Percentiles rank a stretch among this genome's conserved stretches.
These are phyloP conservation scores for Suhomyces choctaworum DNA, from an alignment of 1,139 yeast species.

Conservation along the genomic window DNA sequence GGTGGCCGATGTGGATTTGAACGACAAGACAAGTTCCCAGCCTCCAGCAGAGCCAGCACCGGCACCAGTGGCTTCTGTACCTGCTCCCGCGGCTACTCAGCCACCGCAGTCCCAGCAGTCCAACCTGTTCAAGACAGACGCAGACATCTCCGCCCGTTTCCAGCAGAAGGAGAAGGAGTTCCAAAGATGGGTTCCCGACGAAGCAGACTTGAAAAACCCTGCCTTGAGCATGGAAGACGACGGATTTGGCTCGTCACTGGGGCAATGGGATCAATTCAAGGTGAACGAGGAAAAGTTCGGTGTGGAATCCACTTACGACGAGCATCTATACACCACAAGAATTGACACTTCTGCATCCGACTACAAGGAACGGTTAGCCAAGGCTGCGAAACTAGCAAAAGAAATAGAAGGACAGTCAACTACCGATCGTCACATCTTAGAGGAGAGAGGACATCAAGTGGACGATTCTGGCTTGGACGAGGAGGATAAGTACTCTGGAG, in stretches of 20 bases:
- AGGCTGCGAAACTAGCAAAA: constrained; percentile 76
- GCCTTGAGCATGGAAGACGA: constrained; percentile 48
- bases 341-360: constrained; percentile 77
- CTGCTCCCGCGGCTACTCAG: not conserved
- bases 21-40: constrained; percentile 1
- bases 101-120: constrained; percentile 5
- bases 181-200: constrained; percentile 85
- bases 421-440: constrained; percentile 80
- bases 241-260: constrained; percentile 22
- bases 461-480: constrained; percentile 91
- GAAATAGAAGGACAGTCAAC: constrained; percentile 76
- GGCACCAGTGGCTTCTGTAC: constrained; percentile 1
- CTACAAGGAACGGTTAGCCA: constrained; percentile 59
- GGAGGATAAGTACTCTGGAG: constrained; percentile 96
- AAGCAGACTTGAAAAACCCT: constrained; percentile 25
- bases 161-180: constrained; percentile 65
- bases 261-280: constrained; percentile 89
- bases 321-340: constrained; percentile 83
- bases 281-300: constrained; percentile 89
- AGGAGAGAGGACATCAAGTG: constrained; percentile 77
- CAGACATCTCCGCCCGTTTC: constrained; percentile 64
- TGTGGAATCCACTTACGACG: constrained; percentile 83
- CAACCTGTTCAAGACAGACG: constrained; percentile 69
- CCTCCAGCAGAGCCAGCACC: constrained; percentile 3
- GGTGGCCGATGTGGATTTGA: constrained; percentile 41